Evolutionary conservation across 495 filamentous ascomycete species (phyloP), one percentile per base, ranked within the genome.

Genomic region (Lasiosphaeria miniovina): DNA sequence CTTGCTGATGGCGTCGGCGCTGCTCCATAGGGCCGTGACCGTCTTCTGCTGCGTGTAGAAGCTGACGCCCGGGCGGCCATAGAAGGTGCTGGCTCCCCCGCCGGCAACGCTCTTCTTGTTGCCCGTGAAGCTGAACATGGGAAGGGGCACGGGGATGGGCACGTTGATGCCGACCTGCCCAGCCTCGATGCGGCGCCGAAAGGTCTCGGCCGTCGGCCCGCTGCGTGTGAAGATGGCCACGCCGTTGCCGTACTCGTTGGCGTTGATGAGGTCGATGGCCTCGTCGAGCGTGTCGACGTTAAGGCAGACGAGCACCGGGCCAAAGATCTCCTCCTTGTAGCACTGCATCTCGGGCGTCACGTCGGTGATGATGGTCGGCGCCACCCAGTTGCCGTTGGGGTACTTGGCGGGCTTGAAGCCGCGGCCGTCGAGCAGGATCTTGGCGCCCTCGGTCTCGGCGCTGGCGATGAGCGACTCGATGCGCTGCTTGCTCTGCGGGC

Each of bases 31-130:
- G 66, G 91, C 90, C 61, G 94, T 98, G 54, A 98, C 93, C 24
- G 94, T 98, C 87, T 98, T 97, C 67, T 87, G 82, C 80, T 98
- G 94, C 12, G 94, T 98, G 70, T 96, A 98, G 72, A 98, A 98
- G 58, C 88, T 86, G 65, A 98, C 65, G 4, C 93, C 94, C 14
- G 91, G 88, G 74, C 91, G 89, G 54, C 94, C 94, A 68, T 98
- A 98, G 70, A 98, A 98, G 9, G 90, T 93, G 75, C 87, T 96
- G 43, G 90, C 92, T 57, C 94, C 93, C 31, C 93, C 91, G 43
- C 94, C 94, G 0, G 94, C 94, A 51, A 98, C 82, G 70, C 88
- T 93, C 80, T 88, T 91, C 87, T 98, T 98, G 76, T 98, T 98
- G 55, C 94, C 94, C 17, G 94, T 98, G 77, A 98, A 98, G 54